Evolutionary conservation across 106 monocot genomes (phyloP).

Genomic region (Chionographis japonica): DNA sequence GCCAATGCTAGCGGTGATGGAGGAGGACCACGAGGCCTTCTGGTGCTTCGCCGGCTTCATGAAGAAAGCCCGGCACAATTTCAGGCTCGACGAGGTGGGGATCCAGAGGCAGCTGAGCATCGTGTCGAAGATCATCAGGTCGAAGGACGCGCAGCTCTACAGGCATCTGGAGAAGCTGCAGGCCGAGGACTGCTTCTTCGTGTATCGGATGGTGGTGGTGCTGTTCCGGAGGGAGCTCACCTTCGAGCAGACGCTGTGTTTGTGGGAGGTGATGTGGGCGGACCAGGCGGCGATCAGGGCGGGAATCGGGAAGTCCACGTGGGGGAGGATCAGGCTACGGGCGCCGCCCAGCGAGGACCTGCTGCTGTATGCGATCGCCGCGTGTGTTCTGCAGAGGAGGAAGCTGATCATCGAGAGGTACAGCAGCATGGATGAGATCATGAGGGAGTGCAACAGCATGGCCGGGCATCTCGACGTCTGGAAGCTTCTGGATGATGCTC

Average conservation of each 20-base stretch:
- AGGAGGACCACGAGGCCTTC: conserved; percentile 71
- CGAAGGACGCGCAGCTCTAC: conserved; percentile 61
- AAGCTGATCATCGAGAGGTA: conserved; percentile 81
- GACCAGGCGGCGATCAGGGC: conserved; percentile 74
- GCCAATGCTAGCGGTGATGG: conserved; percentile 71
- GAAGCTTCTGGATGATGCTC: conserved; percentile 88
- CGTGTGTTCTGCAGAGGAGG: conserved; percentile 75
- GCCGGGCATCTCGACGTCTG: conserved; percentile 73
- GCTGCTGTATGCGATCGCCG: conserved; percentile 85
- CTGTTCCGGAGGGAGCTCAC: conserved; percentile 73
- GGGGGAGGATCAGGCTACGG: conserved; percentile 31
- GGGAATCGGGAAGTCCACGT: conserved; percentile 50
- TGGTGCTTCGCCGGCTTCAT: conserved; percentile 96
- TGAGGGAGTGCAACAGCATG: conserved; percentile 81
- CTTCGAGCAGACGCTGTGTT: conserved; percentile 77
- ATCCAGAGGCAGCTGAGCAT: conserved; percentile 67
- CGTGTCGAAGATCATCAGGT: conserved; percentile 84
- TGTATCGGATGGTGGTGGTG: conserved; percentile 90
- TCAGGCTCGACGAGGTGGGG: conserved; percentile 76
- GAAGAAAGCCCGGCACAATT: conserved; percentile 77
- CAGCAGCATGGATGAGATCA: conserved; percentile 84
- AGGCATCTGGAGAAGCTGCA: conserved; percentile 82
- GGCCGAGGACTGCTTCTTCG: conserved; percentile 87
- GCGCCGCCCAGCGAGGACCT: conserved; percentile 84
- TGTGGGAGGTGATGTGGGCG: conserved; percentile 98